Evolutionary conservation across 306 rosid genomes (phyloP).

Genomic region (Pachyrhizus erosus): DNA sequence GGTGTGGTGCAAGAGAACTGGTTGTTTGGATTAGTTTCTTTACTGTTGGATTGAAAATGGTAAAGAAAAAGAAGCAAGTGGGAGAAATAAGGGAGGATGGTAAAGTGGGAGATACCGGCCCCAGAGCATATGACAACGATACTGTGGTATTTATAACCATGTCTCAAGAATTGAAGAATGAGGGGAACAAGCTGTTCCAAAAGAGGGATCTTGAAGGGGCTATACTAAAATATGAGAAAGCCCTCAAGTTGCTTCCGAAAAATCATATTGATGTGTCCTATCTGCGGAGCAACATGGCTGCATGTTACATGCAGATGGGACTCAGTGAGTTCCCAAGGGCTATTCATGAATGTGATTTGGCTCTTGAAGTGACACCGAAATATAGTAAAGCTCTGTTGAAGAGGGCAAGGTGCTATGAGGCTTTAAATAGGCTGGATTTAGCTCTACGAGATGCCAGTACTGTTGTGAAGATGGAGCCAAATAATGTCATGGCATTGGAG

Average conservation of each 20-base stretch:
- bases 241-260: constrained; percentile 77
- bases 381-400: constrained; percentile 88
- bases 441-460: constrained; percentile 74
- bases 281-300: constrained; percentile 88
- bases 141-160: constrained; percentile 59
- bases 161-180: constrained; percentile 82
- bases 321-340: constrained; percentile 84
- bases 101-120: constrained; percentile 51
- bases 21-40: constrained; percentile 28
- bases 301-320: constrained; percentile 98
- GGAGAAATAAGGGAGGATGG: constrained; percentile 55
- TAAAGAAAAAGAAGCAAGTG: constrained; percentile 70
- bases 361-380: constrained; percentile 84
- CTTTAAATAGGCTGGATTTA: constrained; percentile 83
- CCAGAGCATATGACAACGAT: constrained; percentile 64
- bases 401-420: constrained; percentile 94
- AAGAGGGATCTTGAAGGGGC: constrained; percentile 84
- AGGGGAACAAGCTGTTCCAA: constrained; percentile 89
- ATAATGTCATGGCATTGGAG: constrained; percentile 85
- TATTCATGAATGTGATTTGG: constrained; percentile 82
- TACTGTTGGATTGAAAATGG: constrained; percentile 58
- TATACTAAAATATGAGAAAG: constrained; percentile 79
- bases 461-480: constrained; percentile 77
- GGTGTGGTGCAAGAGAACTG: constrained; percentile 39
- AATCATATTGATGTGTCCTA: constrained; percentile 82